A percentile compares a stretch with the other conserved stretches of the same genome.
Evolutionary conservation across 495 filamentous ascomycete genomes (phyloP).

Genomic region (Apodospora peruviana): DNA sequence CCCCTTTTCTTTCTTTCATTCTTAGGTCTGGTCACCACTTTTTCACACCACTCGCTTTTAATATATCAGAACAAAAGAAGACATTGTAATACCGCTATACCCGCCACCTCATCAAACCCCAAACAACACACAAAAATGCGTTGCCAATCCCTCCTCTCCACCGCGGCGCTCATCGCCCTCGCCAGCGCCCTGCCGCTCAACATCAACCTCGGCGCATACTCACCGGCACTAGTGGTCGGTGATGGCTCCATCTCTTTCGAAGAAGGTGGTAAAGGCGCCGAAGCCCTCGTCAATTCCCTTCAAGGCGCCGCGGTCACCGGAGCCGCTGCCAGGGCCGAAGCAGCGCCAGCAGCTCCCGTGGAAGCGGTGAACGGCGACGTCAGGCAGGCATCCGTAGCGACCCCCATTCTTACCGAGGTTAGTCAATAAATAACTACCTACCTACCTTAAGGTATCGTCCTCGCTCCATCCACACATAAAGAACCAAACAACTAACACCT

Average conservation of each 20-base stretch:
- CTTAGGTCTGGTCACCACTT: neutral
- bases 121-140: constrained; percentile 13
- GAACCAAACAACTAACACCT: neutral
- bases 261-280: constrained; percentile 28
- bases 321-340: neutral
- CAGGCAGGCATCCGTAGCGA: no score
- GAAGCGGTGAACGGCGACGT: neutral
- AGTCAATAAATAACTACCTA: neutral
- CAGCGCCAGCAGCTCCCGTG: neutral
- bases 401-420: constrained; percentile 8
- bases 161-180: constrained; percentile 8
- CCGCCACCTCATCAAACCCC: neutral
- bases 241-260: constrained; percentile 52
- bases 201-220: constrained; percentile 57
- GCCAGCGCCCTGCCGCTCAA: constrained; percentile 37
- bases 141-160: constrained; percentile 11
- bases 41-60: neutral
- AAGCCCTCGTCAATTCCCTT: constrained; percentile 8
- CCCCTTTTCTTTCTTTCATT: neutral
- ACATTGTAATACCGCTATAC: neutral
- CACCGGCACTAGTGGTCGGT: constrained; percentile 53
- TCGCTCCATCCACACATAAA: neutral
- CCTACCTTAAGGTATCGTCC: neutral
- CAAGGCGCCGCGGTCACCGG: constrained; percentile 9
- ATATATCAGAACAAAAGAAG: neutral